Base-by-base conservation (phyloP, 2,329 filamentous ascomycete genomes). In the Talaromyces islandicus region DNA sequence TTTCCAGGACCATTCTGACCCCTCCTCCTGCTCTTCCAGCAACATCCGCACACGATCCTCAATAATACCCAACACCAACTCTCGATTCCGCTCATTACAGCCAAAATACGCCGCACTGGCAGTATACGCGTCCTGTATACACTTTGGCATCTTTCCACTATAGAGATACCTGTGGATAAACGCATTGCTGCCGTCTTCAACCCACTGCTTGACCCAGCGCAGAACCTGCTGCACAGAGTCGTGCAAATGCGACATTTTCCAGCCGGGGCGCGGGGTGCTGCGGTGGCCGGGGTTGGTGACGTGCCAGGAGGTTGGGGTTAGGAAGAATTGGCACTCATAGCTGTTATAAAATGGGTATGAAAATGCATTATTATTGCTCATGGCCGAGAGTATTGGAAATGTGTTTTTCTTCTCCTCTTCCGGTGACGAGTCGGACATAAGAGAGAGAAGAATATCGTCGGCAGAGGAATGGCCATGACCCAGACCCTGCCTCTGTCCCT, bases 151-250 rank as follows among this genome's bases (percentile, higher is more conserved):
- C 7, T 43, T 9, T 1, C 27, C 17, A 5, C 17, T 7, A 24
- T 58, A 61, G 9, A 61, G 52, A 14, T 25, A 54, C 30, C 51
- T 58, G 32, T 61, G 59, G 24, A 61, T 53, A 19, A 61, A 61
- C 41, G 29, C 30, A 17, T 54, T 61, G 27, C 59, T 58, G 12
- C 59, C 59, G 7, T 61, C 56, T 11, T 58, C 55, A 14, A 58
- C 19, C 59, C 59, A 61, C 56, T 61, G 50, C 41, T 54, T 57
- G 7, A 58, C 21, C 59, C 59, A 61, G 30, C 38, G 35, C 50
- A 55, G 50, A 11, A 61, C 43, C 24, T 55, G 41, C 2, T 43
- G 51, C 27, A 61, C 43, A 6, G 51, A 50, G 29, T 51, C 38
- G 21, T 46, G 48, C 12, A 61, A 38, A 17, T 58, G 51, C 27